Base-by-base conservation (phyloP, 768 basidiomycete genomes). In the Tylopilus felleus region DNA sequence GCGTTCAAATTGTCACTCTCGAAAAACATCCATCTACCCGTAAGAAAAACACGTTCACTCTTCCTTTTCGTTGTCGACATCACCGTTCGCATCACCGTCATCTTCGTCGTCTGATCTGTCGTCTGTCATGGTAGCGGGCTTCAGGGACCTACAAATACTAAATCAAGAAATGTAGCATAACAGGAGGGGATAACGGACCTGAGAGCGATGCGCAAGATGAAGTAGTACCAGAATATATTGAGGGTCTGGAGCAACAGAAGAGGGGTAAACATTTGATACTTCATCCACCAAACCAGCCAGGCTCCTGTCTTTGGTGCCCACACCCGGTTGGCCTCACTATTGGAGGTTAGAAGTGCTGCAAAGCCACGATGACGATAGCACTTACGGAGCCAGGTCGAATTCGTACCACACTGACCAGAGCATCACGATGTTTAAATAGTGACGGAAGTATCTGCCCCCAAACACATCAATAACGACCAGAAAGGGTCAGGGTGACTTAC, bases 191-290 rank as follows among this genome's bases (percentile, higher is more conserved):
- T 13, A 41, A 74, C 84, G 41, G 58, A 93, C 91, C 88, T 79
- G 46, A 79, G 70, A 16, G 88, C 75, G 48, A 96, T 87, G 50
- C 92, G 84, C 67, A 80, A 71, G 68, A 98, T 93, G 25, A 93
- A 76, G 72, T 77, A 84, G 69, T 90, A 96, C 95, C 95, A 98
- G 77, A 97, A 97, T 23, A 96, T 55, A 66, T 98, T 98, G 62
- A 99, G 77, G 38, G 82, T 60, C 67, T 94, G 92, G 16, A 99
- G 77, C 0, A 92, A 72, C 7, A 83, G 57, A 52, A 98, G 73
- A 0, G 93, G 88, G 0, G 71, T 56, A 61, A 95, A 90, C 48
- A 96, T 81, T 60, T 93, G 91, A 62, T 82, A 85, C 62, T 77
- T 81, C 81, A 95, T 85, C 90, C 93, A 98, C 65, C 71, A 65